Evolutionary conservation across 768 basidiomycete species (phyloP).

Genomic region (Kwoniella dejecticola): DNA sequence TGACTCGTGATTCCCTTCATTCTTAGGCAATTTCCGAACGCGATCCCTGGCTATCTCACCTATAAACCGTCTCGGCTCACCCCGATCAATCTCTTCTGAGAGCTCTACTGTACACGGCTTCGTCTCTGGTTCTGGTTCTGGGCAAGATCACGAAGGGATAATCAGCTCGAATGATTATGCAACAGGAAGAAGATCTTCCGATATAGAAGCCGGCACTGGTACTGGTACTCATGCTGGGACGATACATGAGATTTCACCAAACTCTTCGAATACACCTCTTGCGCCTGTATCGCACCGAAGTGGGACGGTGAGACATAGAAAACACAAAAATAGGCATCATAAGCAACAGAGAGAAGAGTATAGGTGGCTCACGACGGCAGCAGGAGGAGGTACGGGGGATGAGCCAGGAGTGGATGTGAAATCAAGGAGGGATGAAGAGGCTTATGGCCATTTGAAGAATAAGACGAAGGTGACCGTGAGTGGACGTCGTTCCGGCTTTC

Average conservation of each 20-base stretch:
- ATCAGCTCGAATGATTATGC: not conserved
- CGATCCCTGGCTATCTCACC: constrained; percentile 20
- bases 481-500: not conserved
- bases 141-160: no score
- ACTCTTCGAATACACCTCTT: constrained; percentile 10
- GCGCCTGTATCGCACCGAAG: not conserved
- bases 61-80: not conserved
- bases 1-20: not conserved
- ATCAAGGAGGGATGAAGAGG: constrained; percentile 46
- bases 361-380: constrained; percentile 30
- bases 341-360: constrained; percentile 20
- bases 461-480: constrained; percentile 44
- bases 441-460: constrained; percentile 45
- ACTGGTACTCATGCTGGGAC: no score
- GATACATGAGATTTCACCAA: not conserved
- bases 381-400: constrained; percentile 47
- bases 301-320: constrained; percentile 10
- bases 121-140: not conserved
- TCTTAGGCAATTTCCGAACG: constrained; percentile 21
- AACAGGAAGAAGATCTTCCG: not conserved
- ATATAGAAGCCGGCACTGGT: constrained; percentile 18
- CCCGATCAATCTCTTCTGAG: not conserved
- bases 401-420: constrained; percentile 55
- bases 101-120: not conserved
- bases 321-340: constrained; percentile 13